Conservation (phyloP, 805 yeast genomes). For the Pichia californica region DNA sequence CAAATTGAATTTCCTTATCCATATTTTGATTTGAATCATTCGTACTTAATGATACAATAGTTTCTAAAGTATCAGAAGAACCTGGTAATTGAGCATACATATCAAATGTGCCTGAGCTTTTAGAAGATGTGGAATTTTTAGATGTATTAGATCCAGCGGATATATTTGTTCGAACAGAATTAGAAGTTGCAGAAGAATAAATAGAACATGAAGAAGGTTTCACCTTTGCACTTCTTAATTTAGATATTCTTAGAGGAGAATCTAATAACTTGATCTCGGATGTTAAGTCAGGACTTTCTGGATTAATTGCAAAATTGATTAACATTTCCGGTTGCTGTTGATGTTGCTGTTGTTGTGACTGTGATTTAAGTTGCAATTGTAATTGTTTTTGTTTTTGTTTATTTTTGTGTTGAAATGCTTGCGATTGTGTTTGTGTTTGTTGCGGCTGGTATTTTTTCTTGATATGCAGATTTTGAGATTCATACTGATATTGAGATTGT, state of each 20-base stretch:
- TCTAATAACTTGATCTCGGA: background rate
- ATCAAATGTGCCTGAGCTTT: conserved; percentile 4
- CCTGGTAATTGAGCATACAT: background rate
- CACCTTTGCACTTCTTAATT: background rate
- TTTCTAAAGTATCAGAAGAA: conserved; percentile 7
- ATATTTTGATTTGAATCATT: background rate
- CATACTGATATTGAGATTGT: no score
- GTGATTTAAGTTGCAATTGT: background rate
- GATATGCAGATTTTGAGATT: no score
- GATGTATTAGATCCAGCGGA: conserved; percentile 1
- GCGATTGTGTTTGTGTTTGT: no score
- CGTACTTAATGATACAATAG: conserved; percentile 1
- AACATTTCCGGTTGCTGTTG: background rate
- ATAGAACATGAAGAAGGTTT: conserved; percentile 9
- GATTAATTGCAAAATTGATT: no score
- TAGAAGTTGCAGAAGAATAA: conserved; percentile 3
- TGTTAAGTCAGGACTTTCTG: background rate
- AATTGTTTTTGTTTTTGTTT: no score
- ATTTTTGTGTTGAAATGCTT: no score
- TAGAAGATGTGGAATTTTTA: conserved; percentile 1
- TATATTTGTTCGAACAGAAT: background rate
- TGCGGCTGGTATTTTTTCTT: no score
- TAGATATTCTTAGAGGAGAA: background rate
- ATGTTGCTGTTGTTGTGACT: background rate
- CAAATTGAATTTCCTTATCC: no score